A percentile compares a stretch with the other conserved stretches of the same genome.
These are phyloP conservation scores for Fragosphaeria purpurea DNA, from an alignment of 2,329 filamentous ascomycete species.

Conservation along the genomic window DNA sequence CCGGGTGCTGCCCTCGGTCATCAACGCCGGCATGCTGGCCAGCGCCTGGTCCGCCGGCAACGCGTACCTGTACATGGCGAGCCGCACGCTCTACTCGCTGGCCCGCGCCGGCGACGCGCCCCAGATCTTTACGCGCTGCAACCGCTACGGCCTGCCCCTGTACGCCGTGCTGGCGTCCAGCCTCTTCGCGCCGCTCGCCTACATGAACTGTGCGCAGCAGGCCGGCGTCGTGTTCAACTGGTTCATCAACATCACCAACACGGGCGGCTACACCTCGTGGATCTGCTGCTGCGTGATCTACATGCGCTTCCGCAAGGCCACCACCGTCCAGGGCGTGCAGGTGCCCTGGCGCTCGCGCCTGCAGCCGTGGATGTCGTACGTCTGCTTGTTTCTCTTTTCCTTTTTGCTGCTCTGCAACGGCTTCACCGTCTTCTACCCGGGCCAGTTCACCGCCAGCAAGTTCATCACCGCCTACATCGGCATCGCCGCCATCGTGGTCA, in stretches of 20 bases:
- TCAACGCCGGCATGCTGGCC: conserved; percentile 49
- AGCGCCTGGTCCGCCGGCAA: conserved; percentile 50
- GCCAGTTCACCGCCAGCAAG: conserved; percentile 41
- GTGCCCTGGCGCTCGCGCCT: conserved; percentile 27
- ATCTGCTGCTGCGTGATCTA: conserved; percentile 28
- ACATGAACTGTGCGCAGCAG: conserved; percentile 28
- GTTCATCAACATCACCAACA: conserved; percentile 30
- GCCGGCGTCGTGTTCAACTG: conserved; percentile 27
- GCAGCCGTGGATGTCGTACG: conserved; percentile 27
- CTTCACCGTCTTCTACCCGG: conserved; percentile 29
- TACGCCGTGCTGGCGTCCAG: conserved; percentile 25
- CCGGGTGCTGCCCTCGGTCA: conserved; percentile 40
- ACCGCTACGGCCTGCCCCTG: conserved; percentile 26
- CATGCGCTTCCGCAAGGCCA: conserved; percentile 25
- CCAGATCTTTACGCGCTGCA: conserved; percentile 23
- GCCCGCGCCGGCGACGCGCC: conserved; percentile 30
- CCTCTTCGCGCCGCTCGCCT: conserved; percentile 26
- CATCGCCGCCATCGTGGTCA: conserved; percentile 26
- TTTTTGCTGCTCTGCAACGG: conserved; percentile 10
- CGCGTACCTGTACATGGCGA: conserved; percentile 41
- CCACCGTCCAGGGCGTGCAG: conserved; percentile 26
- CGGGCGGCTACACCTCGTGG: conserved; percentile 34
- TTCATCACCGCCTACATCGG: conserved; percentile 50
- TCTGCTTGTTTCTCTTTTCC: conserved; percentile 12
- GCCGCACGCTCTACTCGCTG: conserved; percentile 29